Evolutionary conservation across 2,329 filamentous ascomycete species (phyloP).

Genomic region (Dactylellina cionopaga): DNA sequence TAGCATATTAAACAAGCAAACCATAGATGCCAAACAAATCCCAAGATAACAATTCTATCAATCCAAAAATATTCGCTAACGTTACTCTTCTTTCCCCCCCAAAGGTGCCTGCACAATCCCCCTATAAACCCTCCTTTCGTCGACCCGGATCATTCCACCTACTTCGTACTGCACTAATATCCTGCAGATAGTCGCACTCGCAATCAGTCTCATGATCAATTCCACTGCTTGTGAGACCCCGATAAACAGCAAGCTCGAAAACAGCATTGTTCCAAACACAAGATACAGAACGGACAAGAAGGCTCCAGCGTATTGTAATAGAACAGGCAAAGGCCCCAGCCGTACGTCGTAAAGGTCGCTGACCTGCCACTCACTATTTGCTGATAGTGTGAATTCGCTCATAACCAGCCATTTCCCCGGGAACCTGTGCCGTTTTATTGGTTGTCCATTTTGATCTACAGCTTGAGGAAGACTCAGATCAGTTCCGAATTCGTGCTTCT

Average conservation of each 20-base stretch:
- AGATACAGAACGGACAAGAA: slow-evolving; percentile 25
- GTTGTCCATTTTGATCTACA: neutral
- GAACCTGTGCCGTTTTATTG: neutral
- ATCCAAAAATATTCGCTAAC: neutral
- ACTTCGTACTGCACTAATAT: slow-evolving; percentile 33
- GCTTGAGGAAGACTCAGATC: neutral
- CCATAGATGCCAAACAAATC: too few species aligned
- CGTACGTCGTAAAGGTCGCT: slow-evolving; percentile 23
- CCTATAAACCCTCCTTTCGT: slow-evolving; percentile 19
- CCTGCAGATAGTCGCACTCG: slow-evolving; percentile 15
- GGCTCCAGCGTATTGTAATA: slow-evolving; percentile 13
- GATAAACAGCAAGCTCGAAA: slow-evolving; percentile 31
- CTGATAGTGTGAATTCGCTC: slow-evolving; percentile 14
- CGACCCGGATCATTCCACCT: slow-evolving; percentile 25
- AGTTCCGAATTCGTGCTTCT: slow-evolving; percentile 1
- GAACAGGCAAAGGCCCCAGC: neutral
- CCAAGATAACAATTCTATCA: too few species aligned
- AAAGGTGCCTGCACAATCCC: slow-evolving; percentile 23
- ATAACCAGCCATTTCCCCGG: slow-evolving; percentile 3
- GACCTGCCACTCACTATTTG: slow-evolving; percentile 24
- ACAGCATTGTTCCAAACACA: slow-evolving; percentile 23
- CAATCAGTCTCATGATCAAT: slow-evolving; percentile 28
- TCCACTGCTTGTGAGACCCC: slow-evolving; percentile 4
- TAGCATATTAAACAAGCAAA: too few species aligned
- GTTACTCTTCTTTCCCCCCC: slow-evolving; percentile 15